Percentiles rank a stretch among this genome's conserved stretches.
Conservation (phyloP, 805 yeast genomes). For the Metschnikowia arizonensis region DNA sequence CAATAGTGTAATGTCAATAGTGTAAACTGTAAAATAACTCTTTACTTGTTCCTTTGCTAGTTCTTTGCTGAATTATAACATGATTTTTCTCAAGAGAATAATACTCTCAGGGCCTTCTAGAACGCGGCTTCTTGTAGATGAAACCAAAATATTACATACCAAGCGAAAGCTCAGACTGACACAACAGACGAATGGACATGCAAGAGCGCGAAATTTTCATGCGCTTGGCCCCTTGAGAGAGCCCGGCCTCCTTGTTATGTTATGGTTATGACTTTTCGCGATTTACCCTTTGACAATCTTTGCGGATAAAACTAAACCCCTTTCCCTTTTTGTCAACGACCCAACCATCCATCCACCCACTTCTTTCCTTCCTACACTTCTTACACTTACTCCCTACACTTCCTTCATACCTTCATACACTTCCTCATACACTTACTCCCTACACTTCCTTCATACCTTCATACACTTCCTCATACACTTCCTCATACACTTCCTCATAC, state of each 20-base stretch:
- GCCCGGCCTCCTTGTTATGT: not conserved
- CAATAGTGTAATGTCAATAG: too few relatives aligned
- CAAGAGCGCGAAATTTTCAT: conserved; percentile 2
- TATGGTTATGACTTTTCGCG: conserved; percentile 1
- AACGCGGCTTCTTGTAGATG: not conserved
- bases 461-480: too few relatives aligned
- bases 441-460: too few relatives aligned
- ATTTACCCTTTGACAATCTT: not conserved
- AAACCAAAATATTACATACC: not conserved
- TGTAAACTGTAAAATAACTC: too few relatives aligned
- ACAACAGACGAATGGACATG: not conserved
- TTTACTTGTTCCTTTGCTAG: too few relatives aligned
- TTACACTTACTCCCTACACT: not conserved
- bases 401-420: too few relatives aligned
- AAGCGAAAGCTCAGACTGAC: not conserved
- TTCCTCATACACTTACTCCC: too few relatives aligned
- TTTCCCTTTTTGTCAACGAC: not conserved
- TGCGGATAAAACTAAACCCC: conserved; percentile 1
- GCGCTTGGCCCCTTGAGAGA: conserved; percentile 2
- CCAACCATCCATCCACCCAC: not conserved
- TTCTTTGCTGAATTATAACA: too few relatives aligned
- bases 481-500: too few relatives aligned
- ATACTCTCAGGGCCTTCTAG: not conserved
- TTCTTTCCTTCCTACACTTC: not conserved
- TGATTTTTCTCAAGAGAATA: not conserved